These are phyloP conservation scores for Grosmannia clavigera DNA, from an alignment of 2,329 filamentous ascomycete species.

Conservation along the genomic window DNA sequence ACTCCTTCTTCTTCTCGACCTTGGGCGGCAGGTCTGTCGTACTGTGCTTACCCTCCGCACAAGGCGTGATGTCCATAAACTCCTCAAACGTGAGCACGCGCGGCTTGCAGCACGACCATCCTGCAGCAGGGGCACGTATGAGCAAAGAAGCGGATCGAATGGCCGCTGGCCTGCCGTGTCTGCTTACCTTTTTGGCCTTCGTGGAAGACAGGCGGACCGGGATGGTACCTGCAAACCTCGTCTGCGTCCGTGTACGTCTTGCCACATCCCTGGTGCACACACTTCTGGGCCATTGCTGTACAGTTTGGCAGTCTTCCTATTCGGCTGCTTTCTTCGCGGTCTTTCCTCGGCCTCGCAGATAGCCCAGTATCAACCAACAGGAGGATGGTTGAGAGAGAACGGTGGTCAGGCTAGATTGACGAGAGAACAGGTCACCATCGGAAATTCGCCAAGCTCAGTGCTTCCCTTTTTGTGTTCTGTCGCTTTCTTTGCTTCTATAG, in stretches of 20 bases:
- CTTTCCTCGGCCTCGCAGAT: neutral
- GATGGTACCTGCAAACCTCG: slow-evolving; percentile 83
- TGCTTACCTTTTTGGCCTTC: slow-evolving; percentile 92
- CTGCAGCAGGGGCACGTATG: slow-evolving; percentile 29
- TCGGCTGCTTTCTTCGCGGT: neutral
- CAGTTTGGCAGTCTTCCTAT: neutral
- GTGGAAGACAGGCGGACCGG: slow-evolving; percentile 87
- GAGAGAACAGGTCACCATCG: no score
- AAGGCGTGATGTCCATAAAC: slow-evolving; percentile 85
- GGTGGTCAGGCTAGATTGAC: no score
- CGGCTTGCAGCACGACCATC: slow-evolving; percentile 98
- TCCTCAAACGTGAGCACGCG: slow-evolving; percentile 96
- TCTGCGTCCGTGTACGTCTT: slow-evolving; percentile 73
- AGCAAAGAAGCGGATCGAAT: no score
- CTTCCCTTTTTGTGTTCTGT: neutral
- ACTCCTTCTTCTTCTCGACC: slow-evolving; percentile 44
- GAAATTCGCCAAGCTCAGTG: no score
- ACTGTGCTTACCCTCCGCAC: slow-evolving; percentile 85
- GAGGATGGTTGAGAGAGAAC: no score
- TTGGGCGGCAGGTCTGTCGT: slow-evolving; percentile 61
- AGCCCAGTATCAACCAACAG: no score
- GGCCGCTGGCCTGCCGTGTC: no score
- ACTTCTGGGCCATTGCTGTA: slow-evolving; percentile 60
- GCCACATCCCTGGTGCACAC: slow-evolving; percentile 91
- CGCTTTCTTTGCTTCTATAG: neutral